Base-by-base conservation (phyloP, 2,329 filamentous ascomycete genomes). In the Trematosphaeria pertusa region DNA sequence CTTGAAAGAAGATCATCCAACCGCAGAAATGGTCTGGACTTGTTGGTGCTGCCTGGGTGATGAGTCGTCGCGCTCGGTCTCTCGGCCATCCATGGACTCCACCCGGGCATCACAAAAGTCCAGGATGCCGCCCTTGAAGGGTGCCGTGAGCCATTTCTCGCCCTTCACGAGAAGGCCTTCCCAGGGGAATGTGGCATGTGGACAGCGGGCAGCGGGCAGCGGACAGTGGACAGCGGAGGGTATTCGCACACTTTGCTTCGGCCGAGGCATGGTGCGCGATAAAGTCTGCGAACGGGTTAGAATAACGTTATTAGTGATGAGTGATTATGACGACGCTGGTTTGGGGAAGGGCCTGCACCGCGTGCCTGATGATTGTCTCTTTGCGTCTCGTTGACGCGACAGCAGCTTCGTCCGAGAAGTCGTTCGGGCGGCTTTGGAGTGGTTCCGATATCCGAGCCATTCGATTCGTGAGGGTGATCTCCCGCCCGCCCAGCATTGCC, bases 251-350 rank as follows among this genome's bases (percentile, higher is more conserved):
- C 28, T 37, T 51, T 36, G 15, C 26, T 46, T 66, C 61, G 63
- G 63, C 63, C 62, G 62, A 65, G 48, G 49, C 33, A 30, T 35
- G 38, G 21, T 30, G 33, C 48, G 44, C 36, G 43, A 31, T 39
- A 50, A 37, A 34, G 35, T 36, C 39, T 35, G 40, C 20, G 36
- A 50, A 39, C 12, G 18, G 37, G 48, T 41, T 37, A 33, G 32
- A 50, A 56, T 54, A 58, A 56, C 46, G 49, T 50, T 54, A 48
- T 63, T 56, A 52, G 47, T 56, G 50, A 53, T 50, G 52, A 59
- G 49, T 52, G 40, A 56, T 52, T 42, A 54, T 56, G 49, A 59
- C 53, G 52, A 56, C 49, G 50, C 49, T 41, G 52, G 42, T 48
- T 44, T 32, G 40, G 46, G 48, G 37, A 46, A 46, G 33, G 32